Evolutionary conservation across 2,329 filamentous ascomycete genomes (phyloP), one percentile per base, ranked within the genome.

Genomic region (Claviceps arundinis): DNA sequence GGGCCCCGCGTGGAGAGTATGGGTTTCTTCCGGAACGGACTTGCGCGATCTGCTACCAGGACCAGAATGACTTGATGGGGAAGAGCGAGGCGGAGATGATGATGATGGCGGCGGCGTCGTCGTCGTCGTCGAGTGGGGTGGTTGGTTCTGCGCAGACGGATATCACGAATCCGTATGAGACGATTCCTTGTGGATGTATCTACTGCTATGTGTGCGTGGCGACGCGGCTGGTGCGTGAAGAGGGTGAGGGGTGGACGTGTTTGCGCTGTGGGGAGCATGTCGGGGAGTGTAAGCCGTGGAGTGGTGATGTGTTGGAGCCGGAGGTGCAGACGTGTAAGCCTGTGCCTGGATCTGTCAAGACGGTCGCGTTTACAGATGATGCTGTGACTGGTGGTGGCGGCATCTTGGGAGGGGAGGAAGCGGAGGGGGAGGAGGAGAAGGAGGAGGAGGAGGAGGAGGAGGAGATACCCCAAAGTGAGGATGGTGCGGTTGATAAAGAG

Each of bases 151-250:
- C 88, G 6, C 85, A 89, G 57, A 96, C 90, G 0, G 93, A 97
- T 61, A 84, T 97, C 56, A 96, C 91, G 4, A 98, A 97, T 64
- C 90, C 93, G 0, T 98, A 98, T 65, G 89, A 95, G 69, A 81
- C 89, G 0, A 80, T 90, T 2, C 84, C 89, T 0, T 98, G 93
- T 61, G 86, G 86, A 0, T 95, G 90, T 66, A 76, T 96, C 54
- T 98, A 97, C 70, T 98, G 93, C 68, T 98, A 94, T 64, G 88
- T 95, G 17, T 98, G 93, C 63, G 70, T 97, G n/a, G 89, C 90
- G 3, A 88, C 89, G 53, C 81, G 87, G 54, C 76, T 98, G 44
- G 91, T 96, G 67, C 81, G 84, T 5, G 91, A 97, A 68, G 91
- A 96, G 65, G 93, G 91, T 37, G 89, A 96, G 63, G 91, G 91